Conservation (phyloP, 2,329 filamentous ascomycete species). For the Eutypella sp. region DNA sequence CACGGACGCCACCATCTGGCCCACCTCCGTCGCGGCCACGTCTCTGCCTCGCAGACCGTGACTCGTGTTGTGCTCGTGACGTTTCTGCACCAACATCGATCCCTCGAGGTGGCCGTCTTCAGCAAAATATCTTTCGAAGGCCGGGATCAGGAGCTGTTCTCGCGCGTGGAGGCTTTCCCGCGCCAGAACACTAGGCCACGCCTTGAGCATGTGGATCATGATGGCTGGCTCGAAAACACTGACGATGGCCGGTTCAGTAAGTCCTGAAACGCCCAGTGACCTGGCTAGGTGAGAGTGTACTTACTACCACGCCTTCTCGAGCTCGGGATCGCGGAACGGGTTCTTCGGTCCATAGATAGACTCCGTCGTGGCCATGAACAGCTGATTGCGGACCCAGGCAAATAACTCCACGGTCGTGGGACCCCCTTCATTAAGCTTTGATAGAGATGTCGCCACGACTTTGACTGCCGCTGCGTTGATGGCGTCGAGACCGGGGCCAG, state of each 20-base stretch:
- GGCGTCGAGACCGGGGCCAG: slow-evolving; percentile 12
- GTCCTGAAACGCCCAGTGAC: too few relatives aligned
- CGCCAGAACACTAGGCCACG: slow-evolving; percentile 3
- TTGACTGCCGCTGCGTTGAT: slow-evolving; percentile 12
- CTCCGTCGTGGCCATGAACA: slow-evolving; percentile 13
- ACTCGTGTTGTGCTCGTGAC: slow-evolving; percentile 8
- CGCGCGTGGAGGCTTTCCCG: slow-evolving; percentile 7
- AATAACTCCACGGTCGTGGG: slow-evolving; percentile 10
- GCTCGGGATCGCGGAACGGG: slow-evolving; percentile 12
- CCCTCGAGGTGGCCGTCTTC: slow-evolving; percentile 4
- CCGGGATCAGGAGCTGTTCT: slow-evolving; percentile 8
- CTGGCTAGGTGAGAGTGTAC: slow-evolving; percentile 1
- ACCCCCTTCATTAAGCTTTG: slow-evolving; percentile 1
- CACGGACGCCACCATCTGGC: slow-evolving; percentile 5
- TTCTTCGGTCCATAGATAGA: slow-evolving; percentile 17
- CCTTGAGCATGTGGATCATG: slow-evolving; percentile 10
- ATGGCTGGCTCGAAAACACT: slow-evolving; percentile 12
- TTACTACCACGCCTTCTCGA: slow-evolving; percentile 17
- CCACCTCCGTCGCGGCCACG: slow-evolving; percentile 10
- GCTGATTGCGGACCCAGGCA: slow-evolving; percentile 13
- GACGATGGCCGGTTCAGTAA: not conserved
- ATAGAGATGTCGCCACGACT: slow-evolving; percentile 9
- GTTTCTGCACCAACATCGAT: slow-evolving; percentile 4
- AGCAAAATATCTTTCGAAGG: slow-evolving; percentile 12
- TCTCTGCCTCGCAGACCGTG: slow-evolving; percentile 3